Conservation (phyloP, 495 filamentous ascomycete genomes). For the Trichoderma parareesei region DNA sequence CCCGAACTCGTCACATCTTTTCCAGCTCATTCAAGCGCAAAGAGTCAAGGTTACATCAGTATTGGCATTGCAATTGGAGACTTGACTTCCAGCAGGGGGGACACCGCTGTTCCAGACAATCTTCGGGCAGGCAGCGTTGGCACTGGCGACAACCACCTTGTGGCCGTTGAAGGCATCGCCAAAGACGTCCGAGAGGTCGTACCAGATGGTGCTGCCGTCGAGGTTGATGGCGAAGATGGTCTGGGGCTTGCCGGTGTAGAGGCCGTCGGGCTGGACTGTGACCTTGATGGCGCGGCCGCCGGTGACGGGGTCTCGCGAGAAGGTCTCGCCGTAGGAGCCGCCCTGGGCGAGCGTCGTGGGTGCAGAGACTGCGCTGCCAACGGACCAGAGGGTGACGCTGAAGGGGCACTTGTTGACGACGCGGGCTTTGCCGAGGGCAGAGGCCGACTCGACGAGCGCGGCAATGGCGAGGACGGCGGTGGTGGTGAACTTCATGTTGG, state of each 20-base stretch:
- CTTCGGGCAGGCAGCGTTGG: slow-evolving; percentile 30
- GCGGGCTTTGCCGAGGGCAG: slow-evolving; percentile 42
- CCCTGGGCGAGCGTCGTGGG: slow-evolving; percentile 33
- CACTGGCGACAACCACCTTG: slow-evolving; percentile 32
- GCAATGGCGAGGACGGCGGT: slow-evolving; percentile 4
- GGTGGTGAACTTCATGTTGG: slow-evolving; percentile 3
- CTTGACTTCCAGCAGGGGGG: slow-evolving; percentile 44
- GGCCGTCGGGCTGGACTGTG: slow-evolving; percentile 38
- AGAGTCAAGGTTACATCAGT: slow-evolving; percentile 25
- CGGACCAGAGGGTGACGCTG: slow-evolving; percentile 49
- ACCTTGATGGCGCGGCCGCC: slow-evolving; percentile 52
- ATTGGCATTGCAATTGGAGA: slow-evolving; percentile 33
- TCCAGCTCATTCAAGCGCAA: slow-evolving; percentile 16
- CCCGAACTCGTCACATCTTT: no score
- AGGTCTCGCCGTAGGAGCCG: slow-evolving; percentile 32
- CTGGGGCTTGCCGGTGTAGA: slow-evolving; percentile 46
- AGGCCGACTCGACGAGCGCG: slow-evolving; percentile 1
- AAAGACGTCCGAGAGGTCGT: slow-evolving; percentile 49
- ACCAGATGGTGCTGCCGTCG: slow-evolving; percentile 42
- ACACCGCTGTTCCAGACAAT: slow-evolving; percentile 46
- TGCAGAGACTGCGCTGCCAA: slow-evolving; percentile 37
- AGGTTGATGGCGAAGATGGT: slow-evolving; percentile 48
- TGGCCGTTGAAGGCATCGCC: slow-evolving; percentile 47
- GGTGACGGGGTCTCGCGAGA: slow-evolving; percentile 39
- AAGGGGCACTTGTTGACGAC: slow-evolving; percentile 44